Conservation (phyloP, 176 grass and related monocot genomes). For the Musa schizocarpa region DNA sequence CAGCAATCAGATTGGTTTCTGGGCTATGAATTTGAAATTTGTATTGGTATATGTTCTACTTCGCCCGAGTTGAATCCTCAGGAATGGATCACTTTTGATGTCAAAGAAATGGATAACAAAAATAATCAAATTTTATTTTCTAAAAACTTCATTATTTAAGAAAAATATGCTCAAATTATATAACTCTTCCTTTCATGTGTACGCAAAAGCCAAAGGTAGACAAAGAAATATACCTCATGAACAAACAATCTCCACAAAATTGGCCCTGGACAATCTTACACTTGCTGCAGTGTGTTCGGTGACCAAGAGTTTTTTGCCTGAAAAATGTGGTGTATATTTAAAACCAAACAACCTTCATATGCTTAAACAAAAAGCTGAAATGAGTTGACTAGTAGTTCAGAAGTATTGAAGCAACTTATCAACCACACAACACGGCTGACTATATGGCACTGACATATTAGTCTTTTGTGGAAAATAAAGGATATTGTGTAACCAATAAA, state of each 20-base stretch:
- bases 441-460: neutral
- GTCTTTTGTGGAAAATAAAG: neutral
- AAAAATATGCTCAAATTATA: neutral
- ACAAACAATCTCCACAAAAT: slow-evolving; percentile 95
- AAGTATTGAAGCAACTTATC: neutral
- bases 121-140: neutral
- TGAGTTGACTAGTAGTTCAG: neutral
- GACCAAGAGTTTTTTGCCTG: slow-evolving; percentile 87
- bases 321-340: slow-evolving; percentile 10
- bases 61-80: neutral
- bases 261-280: slow-evolving; percentile 82
- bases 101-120: neutral
- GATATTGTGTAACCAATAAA: neutral
- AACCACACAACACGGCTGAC: neutral
- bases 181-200: neutral
- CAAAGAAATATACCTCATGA: slow-evolving; percentile 51
- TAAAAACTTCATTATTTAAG: neutral
- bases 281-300: slow-evolving; percentile 58
- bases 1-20: neutral
- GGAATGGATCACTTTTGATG: too few species aligned
- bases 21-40: neutral
- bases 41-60: neutral
- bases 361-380: neutral
- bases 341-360: neutral
- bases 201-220: neutral